Base-by-base conservation (phyloP, 306 rosid species). In the Comarum palustre region DNA sequence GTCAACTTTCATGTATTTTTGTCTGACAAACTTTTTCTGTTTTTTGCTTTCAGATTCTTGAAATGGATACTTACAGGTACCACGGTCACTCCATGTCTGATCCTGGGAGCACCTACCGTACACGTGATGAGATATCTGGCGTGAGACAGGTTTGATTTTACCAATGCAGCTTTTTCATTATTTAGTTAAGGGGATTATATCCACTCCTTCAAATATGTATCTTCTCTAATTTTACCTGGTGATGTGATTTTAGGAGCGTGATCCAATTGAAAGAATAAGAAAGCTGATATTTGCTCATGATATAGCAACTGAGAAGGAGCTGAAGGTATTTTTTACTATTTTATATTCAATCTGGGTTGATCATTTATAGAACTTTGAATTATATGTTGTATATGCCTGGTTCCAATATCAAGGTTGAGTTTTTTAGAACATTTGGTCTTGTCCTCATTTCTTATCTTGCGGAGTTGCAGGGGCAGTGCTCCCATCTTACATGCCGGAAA, bases 71-170 rank as follows among this genome's bases (percentile, higher is more conserved):
- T 12, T 95, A 95, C 64, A 87, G 99, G 86, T 95, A 95, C 82
- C 99, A 95, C 62, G 97, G 99, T 39, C 99, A 95, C 84, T 91
- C 97, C 51, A 91, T 93, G 99, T 95, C 97, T 79, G 99, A 95
- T 86, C 99, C 96, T 73, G 99, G 99, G 31, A 95, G 97, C 87
- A 95, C 99, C 52, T 95, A 95, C 78, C 93, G 96, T 19, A 89
- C 99, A 36, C 96, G 99, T 79, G 99, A 91, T 82, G 97, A 95
- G 82, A 86, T 95, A 72, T 90, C 97, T 80, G 97, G 97, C 12
- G 87, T 95, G 66, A 85, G 99, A 88, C 97, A 91, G 96, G 97
- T 95, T 61, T 52, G 74, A 61, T 81, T 69, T 55, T 78, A 29
- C 58, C 0, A 20, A 42, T 38, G 46, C 68, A 62, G 20, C 43